phyloP scores from a whole-genome alignment of 495 filamentous ascomycete genomes.

The Xylaria longipes region DNA sequence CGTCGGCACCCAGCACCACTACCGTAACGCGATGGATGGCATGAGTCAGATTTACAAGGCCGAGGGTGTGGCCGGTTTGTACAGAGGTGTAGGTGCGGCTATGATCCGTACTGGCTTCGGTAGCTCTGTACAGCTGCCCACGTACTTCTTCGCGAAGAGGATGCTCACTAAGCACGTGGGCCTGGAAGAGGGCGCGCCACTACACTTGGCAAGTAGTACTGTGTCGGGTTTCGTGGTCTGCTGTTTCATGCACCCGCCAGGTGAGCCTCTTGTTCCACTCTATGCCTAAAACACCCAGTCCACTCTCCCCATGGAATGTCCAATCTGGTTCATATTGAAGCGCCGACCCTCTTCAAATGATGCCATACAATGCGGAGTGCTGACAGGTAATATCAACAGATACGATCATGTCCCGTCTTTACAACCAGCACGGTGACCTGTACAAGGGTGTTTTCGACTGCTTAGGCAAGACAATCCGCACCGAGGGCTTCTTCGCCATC shows the following conservation, averaged over 20 bases:
- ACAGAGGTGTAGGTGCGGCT: conserved; percentile 89
- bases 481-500: conserved; percentile 89
- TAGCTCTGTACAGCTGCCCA: conserved; percentile 92
- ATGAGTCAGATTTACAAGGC: conserved; percentile 74
- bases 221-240: conserved; percentile 96
- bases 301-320: not conserved
- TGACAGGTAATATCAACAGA: conserved; percentile 57
- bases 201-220: conserved; percentile 88
- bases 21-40: conserved; percentile 85
- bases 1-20: conserved; percentile 94
- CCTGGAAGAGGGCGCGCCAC: conserved; percentile 87
- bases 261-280: conserved; percentile 52
- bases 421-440: conserved; percentile 97
- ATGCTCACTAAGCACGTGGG: conserved; percentile 78
- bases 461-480: conserved; percentile 85
- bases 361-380: not conserved
- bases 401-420: conserved; percentile 98
- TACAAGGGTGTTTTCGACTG: conserved; percentile 95
- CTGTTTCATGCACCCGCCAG: conserved; percentile 96
- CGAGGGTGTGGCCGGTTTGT: conserved; percentile 84
- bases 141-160: conserved; percentile 97
- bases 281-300: not conserved
- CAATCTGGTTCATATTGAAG: not conserved
- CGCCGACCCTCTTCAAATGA: not conserved
- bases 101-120: conserved; percentile 98